A percentile compares a stretch with the other conserved stretches of the same genome.
phyloP scores from a whole-genome alignment of 129 eudicot species.

The Artemisia annua region DNA sequence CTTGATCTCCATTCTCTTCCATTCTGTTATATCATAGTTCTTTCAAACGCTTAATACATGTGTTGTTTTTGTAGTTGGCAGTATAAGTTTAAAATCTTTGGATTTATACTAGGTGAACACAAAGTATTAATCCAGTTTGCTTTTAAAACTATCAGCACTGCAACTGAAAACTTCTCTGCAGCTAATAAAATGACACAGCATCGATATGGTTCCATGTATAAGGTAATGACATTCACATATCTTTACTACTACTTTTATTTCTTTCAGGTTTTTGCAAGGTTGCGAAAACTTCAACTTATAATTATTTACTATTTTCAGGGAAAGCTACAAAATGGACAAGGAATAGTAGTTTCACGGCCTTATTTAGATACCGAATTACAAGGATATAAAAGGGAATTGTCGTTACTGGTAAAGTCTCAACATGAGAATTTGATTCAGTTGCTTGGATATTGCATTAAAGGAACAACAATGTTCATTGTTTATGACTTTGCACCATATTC shows the following conservation, averaged over 20 bases:
- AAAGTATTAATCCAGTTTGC: background rate
- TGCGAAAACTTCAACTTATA: background rate
- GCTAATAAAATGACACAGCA: background rate
- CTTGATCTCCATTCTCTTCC: no score
- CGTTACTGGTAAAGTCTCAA: background rate
- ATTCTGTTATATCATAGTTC: no score
- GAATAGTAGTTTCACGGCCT: background rate
- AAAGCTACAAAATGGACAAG: conserved; percentile 6
- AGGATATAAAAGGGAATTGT: background rate
- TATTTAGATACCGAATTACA: background rate
- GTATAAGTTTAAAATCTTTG: background rate
- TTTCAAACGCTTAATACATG: no score
- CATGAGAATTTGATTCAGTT: conserved; percentile 4
- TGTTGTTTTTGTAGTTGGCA: background rate
- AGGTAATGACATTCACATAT: background rate
- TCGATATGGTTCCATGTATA: background rate
- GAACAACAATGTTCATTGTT: conserved; percentile 2
- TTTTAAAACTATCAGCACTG: background rate
- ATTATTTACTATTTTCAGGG: conserved; percentile 9
- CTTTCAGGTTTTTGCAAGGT: background rate
- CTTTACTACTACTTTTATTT: background rate
- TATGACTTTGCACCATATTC: background rate
- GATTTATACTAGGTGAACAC: background rate
- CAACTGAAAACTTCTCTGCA: conserved; percentile 15
- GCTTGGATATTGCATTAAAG: conserved; percentile 21